These are phyloP conservation scores for Acorus calamus DNA, from an alignment of 106 monocot genomes.

Conservation along the genomic window DNA sequence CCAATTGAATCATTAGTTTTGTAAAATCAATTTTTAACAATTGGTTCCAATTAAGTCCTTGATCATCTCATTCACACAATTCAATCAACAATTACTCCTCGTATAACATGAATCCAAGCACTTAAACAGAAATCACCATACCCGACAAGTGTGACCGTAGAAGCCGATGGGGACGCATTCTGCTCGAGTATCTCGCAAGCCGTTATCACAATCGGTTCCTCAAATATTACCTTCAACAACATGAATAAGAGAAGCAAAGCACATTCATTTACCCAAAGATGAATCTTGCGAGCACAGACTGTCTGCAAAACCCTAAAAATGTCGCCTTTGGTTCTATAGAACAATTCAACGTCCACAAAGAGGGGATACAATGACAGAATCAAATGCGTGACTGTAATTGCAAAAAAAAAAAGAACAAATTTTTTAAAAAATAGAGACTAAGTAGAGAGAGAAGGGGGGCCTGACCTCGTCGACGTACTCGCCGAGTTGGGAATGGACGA, in stretches of 20 bases:
- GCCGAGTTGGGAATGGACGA: conserved; percentile 78
- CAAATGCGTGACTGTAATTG: not conserved
- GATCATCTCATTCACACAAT: no score
- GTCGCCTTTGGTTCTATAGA: no score
- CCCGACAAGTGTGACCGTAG: conserved; percentile 68
- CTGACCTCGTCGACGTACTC: conserved; percentile 96
- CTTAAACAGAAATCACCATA: conserved; percentile 12
- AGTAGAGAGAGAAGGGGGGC: not conserved
- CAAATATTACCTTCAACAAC: conserved; percentile 62
- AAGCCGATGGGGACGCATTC: conserved; percentile 67
- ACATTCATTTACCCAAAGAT: not conserved
- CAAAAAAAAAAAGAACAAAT: not conserved
- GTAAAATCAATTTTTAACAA: no score
- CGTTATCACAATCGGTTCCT: conserved; percentile 80
- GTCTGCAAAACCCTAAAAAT: no score
- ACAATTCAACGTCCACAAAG: no score
- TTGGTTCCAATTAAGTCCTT: no score
- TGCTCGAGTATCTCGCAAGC: conserved; percentile 97
- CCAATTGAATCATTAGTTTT: no score
- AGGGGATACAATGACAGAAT: no score
- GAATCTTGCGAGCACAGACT: not conserved
- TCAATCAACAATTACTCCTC: no score
- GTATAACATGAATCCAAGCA: no score
- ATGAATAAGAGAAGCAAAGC: not conserved
- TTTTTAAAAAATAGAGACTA: not conserved